phyloP scores from a whole-genome alignment of 208 protist genomes.

The Trypanosoma platydactyli region DNA sequence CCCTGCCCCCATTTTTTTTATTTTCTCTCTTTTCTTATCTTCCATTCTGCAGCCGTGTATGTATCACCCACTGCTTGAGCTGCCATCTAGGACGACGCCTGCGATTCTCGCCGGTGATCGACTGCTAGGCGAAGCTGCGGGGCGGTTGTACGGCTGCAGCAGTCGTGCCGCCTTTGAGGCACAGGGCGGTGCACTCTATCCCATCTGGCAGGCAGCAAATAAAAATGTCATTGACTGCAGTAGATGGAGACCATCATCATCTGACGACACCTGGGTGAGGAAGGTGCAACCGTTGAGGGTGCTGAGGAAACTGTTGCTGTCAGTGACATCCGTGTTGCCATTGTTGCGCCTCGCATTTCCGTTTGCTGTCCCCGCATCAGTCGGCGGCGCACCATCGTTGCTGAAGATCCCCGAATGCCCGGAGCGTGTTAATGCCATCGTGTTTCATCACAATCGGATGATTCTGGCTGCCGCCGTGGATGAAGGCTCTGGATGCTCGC shows the following conservation, averaged over 20 bases:
- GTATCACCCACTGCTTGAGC: slow-evolving; percentile 71
- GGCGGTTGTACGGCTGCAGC: slow-evolving; percentile 50
- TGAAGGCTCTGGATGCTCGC: slow-evolving; percentile 42
- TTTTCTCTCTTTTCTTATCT: slow-evolving; percentile 3
- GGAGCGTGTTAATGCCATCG: slow-evolving; percentile 63
- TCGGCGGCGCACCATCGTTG: slow-evolving; percentile 1
- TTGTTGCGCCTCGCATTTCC: slow-evolving; percentile 54
- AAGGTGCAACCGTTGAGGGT: background rate
- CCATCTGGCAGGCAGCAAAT: slow-evolving; percentile 39
- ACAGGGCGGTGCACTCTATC: slow-evolving; percentile 61
- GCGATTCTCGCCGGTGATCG: slow-evolving; percentile 38
- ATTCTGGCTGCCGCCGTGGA: slow-evolving; percentile 70
- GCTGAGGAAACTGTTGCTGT: slow-evolving; percentile 22
- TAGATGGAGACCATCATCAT: background rate
- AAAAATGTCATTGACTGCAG: slow-evolving; percentile 35
- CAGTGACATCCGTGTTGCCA: slow-evolving; percentile 41
- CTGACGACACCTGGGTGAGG: background rate
- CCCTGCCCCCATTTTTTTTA: slow-evolving; percentile 6
- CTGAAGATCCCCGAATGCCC: slow-evolving; percentile 24
- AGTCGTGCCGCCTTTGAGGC: slow-evolving; percentile 38
- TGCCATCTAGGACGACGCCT: slow-evolving; percentile 38
- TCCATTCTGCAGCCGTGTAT: slow-evolving; percentile 29
- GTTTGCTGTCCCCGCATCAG: slow-evolving; percentile 39
- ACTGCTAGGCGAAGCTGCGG: slow-evolving; percentile 67
- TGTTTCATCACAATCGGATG: slow-evolving; percentile 56